Percentiles rank a stretch among this genome's conserved stretches.
Evolutionary conservation across 352 stramenopile species (phyloP).

Genomic region (Phytophthora pini): DNA sequence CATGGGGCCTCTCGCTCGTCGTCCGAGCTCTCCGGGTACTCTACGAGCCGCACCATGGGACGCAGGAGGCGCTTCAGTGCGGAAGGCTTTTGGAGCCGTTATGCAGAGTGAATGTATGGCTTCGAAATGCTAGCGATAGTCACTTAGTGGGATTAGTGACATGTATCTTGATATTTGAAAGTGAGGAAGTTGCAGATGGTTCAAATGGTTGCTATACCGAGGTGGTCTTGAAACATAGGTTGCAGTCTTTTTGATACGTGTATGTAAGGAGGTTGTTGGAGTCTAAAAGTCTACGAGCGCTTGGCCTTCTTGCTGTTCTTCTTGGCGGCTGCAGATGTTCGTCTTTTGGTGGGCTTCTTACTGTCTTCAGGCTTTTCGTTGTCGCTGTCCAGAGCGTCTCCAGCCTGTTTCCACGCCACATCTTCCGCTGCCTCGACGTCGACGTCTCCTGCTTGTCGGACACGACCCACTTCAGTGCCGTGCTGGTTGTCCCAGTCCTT

Average conservation of each 20-base stretch:
- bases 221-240: not conserved
- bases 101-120: slow-evolving; percentile 18
- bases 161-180: not conserved
- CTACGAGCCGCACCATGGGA: slow-evolving; percentile 48
- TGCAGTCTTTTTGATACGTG: slow-evolving; percentile 16
- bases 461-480: slow-evolving; percentile 53
- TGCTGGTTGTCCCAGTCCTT: slow-evolving; percentile 85
- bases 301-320: slow-evolving; percentile 48
- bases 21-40: slow-evolving; percentile 64
- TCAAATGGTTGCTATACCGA: slow-evolving; percentile 4
- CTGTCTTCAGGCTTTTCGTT: slow-evolving; percentile 31
- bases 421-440: slow-evolving; percentile 72
- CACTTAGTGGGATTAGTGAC: slow-evolving; percentile 22
- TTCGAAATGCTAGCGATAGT: slow-evolving; percentile 1
- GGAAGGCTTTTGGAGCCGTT: slow-evolving; percentile 17
- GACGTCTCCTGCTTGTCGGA: slow-evolving; percentile 53
- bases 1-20: slow-evolving; percentile 37
- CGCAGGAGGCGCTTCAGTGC: slow-evolving; percentile 18
- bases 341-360: slow-evolving; percentile 44
- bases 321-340: slow-evolving; percentile 26
- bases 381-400: slow-evolving; percentile 52
- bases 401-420: slow-evolving; percentile 71
- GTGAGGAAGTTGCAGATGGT: slow-evolving; percentile 3
- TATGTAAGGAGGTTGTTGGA: not conserved
- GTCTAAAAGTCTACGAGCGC: slow-evolving; percentile 37